Percentiles rank a stretch among this genome's conserved stretches.
These are phyloP conservation scores for Naematelia encephala DNA, from an alignment of 768 basidiomycete genomes.

Conservation along the genomic window DNA sequence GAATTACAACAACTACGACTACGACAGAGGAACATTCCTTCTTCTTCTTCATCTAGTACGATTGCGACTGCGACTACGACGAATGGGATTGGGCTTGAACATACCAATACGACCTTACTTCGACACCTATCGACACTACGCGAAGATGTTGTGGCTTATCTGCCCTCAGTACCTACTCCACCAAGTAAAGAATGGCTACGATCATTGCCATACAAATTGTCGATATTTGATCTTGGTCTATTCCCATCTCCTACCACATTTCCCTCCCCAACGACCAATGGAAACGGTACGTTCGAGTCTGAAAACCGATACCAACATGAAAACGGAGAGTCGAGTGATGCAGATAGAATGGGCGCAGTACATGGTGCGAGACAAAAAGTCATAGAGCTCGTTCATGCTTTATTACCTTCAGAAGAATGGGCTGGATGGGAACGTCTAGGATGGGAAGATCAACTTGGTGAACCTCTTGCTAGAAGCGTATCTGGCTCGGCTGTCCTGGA, in stretches of 20 bases:
- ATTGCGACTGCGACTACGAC: neutral
- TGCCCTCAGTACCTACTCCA: slow-evolving; percentile 20
- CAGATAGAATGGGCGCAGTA: slow-evolving; percentile 13
- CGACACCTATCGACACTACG: slow-evolving; percentile 33
- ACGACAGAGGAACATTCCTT: neutral
- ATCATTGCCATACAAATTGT: slow-evolving; percentile 13
- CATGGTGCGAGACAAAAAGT: slow-evolving; percentile 34
- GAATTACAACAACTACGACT: neutral
- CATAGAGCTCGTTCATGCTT: slow-evolving; percentile 37
- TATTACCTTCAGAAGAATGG: slow-evolving; percentile 50
- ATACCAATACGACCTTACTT: slow-evolving; percentile 15
- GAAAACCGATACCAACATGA: slow-evolving; percentile 4
- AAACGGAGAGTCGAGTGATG: slow-evolving; percentile 1
- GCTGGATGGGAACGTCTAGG: slow-evolving; percentile 49
- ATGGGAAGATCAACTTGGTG: slow-evolving; percentile 42
- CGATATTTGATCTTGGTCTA: slow-evolving; percentile 18
- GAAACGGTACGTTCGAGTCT: neutral
- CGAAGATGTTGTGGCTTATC: slow-evolving; percentile 36
- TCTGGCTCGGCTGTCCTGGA: neutral
- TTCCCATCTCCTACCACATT: neutral
- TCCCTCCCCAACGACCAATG: neutral
- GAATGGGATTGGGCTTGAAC: neutral
- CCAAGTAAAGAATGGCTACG: slow-evolving; percentile 18
- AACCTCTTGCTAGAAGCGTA: neutral
- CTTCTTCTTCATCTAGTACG: neutral